Percentiles rank a stretch among this genome's conserved stretches.
Conservation (phyloP, 305 asterid genomes). For the Withania somnifera region DNA sequence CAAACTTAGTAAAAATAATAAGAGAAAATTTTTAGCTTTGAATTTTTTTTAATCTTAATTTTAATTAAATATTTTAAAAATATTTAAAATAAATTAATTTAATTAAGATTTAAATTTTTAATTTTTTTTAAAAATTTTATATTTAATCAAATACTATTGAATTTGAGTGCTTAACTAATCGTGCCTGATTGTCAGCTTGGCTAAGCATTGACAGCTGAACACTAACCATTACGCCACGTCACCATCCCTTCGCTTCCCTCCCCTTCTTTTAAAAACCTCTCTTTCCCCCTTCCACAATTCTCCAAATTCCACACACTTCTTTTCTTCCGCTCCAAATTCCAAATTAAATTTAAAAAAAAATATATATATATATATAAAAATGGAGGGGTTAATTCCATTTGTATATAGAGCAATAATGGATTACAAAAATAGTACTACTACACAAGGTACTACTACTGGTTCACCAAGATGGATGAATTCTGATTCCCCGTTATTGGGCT, state of each 20-base stretch:
- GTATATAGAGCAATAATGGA: conserved; percentile 72
- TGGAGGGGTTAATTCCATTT: conserved; percentile 84
- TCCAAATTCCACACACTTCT: background rate
- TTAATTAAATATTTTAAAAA: too few relatives aligned
- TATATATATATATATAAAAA: too few relatives aligned
- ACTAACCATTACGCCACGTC: conserved; percentile 52
- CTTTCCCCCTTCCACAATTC: conserved; percentile 9
- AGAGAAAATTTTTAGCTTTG: too few relatives aligned
- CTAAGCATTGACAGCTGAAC: conserved; percentile 37
- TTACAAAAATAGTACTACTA: conserved; percentile 40
- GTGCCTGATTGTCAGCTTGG: conserved; percentile 5
- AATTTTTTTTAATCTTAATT: too few relatives aligned
- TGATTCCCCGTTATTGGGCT: conserved; percentile 41
- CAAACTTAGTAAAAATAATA: too few relatives aligned
- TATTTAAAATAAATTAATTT: too few relatives aligned
- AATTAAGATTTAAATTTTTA: too few relatives aligned
- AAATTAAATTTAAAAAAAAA: too few relatives aligned
- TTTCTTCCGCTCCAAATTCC: background rate
- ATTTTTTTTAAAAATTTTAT: too few relatives aligned
- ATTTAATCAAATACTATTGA: too few relatives aligned
- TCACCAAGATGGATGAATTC: background rate
- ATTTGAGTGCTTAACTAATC: too few relatives aligned
- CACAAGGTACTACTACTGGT: conserved; percentile 29
- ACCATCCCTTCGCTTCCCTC: too few relatives aligned
- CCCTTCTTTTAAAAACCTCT: background rate